Conservation (phyloP, 768 basidiomycete genomes). For the Trametes cinnabarina region DNA sequence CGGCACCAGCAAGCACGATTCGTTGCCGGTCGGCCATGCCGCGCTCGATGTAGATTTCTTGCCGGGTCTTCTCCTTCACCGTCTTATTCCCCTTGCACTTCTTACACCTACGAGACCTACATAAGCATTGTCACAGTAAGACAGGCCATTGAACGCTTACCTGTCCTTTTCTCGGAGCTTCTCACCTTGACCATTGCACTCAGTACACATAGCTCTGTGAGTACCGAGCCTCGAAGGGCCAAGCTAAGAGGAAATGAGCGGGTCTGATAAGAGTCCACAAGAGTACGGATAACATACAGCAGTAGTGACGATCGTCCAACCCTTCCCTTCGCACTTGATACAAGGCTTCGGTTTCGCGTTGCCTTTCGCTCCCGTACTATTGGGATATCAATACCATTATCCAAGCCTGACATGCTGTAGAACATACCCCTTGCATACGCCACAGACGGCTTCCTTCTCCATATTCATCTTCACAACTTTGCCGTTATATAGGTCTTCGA, state of each 20-base stretch:
- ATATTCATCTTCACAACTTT: constrained; percentile 86
- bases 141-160: constrained; percentile 42
- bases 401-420: constrained; percentile 14
- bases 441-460: constrained; percentile 82
- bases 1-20: constrained; percentile 88
- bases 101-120: constrained; percentile 95
- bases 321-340: constrained; percentile 78
- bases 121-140: no score
- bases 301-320: constrained; percentile 61
- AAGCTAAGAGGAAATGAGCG: constrained; percentile 31
- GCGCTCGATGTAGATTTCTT: constrained; percentile 82
- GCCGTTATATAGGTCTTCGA: constrained; percentile 93
- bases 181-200: constrained; percentile 67
- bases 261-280: background rate
- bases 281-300: constrained; percentile 39
- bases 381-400: no score
- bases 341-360: constrained; percentile 86
- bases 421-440: constrained; percentile 74
- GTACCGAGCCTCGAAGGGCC: constrained; percentile 48
- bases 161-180: constrained; percentile 82
- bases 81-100: constrained; percentile 90
- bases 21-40: constrained; percentile 83
- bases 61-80: constrained; percentile 83
- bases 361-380: constrained; percentile 77
- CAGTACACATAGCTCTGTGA: constrained; percentile 57